Evolutionary conservation across 176 grass and related monocot genomes (phyloP).

Genomic region (Cenchrus fungigraminus): DNA sequence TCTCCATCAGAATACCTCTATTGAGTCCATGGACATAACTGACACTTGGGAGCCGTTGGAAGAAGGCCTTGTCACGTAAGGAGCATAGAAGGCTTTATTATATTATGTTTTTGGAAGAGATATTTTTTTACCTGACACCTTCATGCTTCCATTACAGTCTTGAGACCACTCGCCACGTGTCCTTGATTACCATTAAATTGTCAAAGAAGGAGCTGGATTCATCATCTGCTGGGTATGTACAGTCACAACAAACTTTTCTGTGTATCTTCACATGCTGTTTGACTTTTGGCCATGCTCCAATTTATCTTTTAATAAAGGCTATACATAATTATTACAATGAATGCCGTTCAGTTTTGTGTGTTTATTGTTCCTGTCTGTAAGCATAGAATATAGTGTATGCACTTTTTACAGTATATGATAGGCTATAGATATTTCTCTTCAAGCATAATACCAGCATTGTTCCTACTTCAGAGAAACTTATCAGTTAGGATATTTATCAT

Average conservation of each 20-base stretch:
- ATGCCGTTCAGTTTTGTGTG: too few species aligned
- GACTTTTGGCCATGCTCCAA: background rate
- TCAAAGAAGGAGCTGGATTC: constrained; percentile 78
- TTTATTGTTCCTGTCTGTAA: background rate
- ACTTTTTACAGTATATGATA: background rate
- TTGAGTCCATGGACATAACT: constrained; percentile 67
- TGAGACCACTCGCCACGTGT: constrained; percentile 76
- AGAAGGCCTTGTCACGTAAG: constrained; percentile 71
- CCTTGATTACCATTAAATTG: constrained; percentile 69
- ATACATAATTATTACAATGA: background rate
- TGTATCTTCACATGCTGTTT: constrained; percentile 5
- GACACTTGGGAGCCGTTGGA: constrained; percentile 85
- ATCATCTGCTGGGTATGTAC: constrained; percentile 64
- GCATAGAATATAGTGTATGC: background rate
- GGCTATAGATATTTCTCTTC: background rate
- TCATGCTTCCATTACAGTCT: constrained; percentile 44
- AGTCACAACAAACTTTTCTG: background rate
- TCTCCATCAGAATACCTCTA: constrained; percentile 64
- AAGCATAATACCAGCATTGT: background rate
- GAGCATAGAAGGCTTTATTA: background rate
- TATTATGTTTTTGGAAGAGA: background rate
- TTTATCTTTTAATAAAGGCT: background rate
- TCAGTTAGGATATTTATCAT: background rate
- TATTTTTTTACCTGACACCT: background rate
- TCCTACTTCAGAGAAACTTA: background rate